Conservation (phyloP, 768 basidiomycete genomes). For the Amanita polypyramis region DNA sequence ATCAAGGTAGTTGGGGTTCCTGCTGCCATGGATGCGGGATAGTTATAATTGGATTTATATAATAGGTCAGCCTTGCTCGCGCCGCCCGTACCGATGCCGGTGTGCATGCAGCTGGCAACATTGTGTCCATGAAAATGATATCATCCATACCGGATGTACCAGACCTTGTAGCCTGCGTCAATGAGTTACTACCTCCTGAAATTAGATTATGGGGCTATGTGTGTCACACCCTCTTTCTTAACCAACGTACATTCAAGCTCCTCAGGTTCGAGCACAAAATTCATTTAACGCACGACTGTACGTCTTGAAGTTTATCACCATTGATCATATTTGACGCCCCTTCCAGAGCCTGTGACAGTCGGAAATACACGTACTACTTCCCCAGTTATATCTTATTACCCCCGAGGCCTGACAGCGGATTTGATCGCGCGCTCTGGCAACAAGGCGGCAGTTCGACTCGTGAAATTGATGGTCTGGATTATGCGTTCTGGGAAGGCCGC, state of each 20-base stretch:
- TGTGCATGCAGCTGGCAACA: slow-evolving; percentile 93
- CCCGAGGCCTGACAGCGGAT: slow-evolving; percentile 66
- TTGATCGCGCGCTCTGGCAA: slow-evolving; percentile 34
- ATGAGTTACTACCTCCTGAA: slow-evolving; percentile 81
- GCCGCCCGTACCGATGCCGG: slow-evolving; percentile 96
- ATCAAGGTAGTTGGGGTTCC: slow-evolving; percentile 47
- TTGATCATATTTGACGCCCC: slow-evolving; percentile 6
- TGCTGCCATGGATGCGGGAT: neutral
- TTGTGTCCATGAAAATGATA: slow-evolving; percentile 89
- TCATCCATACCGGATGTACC: slow-evolving; percentile 57
- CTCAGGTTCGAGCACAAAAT: slow-evolving; percentile 60
- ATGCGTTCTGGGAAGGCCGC: slow-evolving; percentile 55
- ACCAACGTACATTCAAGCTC: neutral
- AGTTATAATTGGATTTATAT: neutral
- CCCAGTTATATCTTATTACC: slow-evolving; percentile 90
- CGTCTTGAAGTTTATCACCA: slow-evolving; percentile 13
- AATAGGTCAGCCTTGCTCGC: slow-evolving; percentile 70
- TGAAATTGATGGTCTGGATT: slow-evolving; percentile 15
- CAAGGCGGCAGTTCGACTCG: slow-evolving; percentile 19
- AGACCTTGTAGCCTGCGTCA: slow-evolving; percentile 65
- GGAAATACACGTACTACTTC: slow-evolving; percentile 96
- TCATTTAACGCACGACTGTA: slow-evolving; percentile 76
- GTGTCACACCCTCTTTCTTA: slow-evolving; percentile 18
- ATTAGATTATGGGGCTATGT: slow-evolving; percentile 91
- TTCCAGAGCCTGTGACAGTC: slow-evolving; percentile 78